A percentile compares a stretch with the other conserved stretches of the same genome.
These are phyloP conservation scores for Daldinia sp. DNA, from an alignment of 2,329 filamentous ascomycete species.

Conservation along the genomic window DNA sequence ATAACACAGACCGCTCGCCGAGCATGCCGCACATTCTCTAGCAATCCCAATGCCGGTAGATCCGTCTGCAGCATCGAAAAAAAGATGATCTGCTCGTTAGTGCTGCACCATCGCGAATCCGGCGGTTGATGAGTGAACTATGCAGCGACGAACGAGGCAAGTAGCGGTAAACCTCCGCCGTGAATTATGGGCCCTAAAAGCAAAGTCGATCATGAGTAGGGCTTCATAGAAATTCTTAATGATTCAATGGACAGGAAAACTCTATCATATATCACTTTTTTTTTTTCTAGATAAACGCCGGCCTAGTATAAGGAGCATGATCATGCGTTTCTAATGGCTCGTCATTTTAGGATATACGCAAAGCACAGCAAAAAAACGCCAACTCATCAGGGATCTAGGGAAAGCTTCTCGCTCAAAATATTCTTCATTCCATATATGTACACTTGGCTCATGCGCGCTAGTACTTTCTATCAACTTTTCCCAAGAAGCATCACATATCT, in stretches of 20 bases:
- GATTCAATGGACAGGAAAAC: background rate
- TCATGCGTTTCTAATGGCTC: background rate
- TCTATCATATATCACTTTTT: constrained; percentile 1
- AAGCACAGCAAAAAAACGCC: background rate
- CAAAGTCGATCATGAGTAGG: background rate
- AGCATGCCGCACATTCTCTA: background rate
- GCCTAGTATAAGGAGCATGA: too few species aligned
- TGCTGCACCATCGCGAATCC: background rate
- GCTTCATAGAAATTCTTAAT: background rate
- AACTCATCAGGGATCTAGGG: background rate
- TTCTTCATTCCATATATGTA: constrained; percentile 35
- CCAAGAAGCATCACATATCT: constrained; percentile 1
- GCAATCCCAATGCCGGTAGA: background rate
- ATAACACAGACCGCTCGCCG: background rate
- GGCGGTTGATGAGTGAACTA: background rate
- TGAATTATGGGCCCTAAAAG: constrained; percentile 6
- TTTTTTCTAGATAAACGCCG: too few species aligned
- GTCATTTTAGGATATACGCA: background rate
- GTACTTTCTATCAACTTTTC: constrained; percentile 22
- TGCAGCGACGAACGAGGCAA: background rate
- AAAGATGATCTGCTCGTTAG: background rate
- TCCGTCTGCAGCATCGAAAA: background rate
- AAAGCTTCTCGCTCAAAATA: constrained; percentile 22
- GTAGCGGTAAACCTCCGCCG: constrained; percentile 2
- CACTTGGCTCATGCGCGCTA: constrained; percentile 30